A percentile compares a stretch with the other conserved stretches of the same genome.
phyloP scores from a whole-genome alignment of 1,284 basidiomycete species.

The Trametes polyzona region DNA sequence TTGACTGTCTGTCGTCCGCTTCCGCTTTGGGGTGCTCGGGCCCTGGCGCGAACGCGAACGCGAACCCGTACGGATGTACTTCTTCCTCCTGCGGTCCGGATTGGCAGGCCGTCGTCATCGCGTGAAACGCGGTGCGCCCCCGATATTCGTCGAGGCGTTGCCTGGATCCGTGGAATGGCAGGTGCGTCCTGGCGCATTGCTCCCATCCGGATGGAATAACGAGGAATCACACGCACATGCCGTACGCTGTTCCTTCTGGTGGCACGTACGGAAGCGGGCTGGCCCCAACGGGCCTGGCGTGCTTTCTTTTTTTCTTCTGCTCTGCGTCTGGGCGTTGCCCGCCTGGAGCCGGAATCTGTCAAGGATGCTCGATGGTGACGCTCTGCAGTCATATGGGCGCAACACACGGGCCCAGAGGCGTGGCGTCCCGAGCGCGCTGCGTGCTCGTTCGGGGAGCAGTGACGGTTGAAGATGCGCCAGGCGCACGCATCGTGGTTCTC shows the following conservation, averaged over 20 bases:
- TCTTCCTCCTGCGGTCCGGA: slow-evolving; percentile 2
- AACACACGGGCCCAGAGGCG: background rate
- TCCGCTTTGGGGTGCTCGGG: slow-evolving; percentile 1
- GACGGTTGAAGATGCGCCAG: no score
- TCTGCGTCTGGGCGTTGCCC: background rate
- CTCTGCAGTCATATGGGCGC: slow-evolving; percentile 5
- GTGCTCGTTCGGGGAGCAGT: background rate
- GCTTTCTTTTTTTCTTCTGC: no score
- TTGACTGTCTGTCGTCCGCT: no score
- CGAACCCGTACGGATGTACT: no score
- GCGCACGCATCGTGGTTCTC: background rate
- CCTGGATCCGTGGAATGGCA: background rate
- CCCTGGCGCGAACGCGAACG: background rate
- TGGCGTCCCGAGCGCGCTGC: background rate
- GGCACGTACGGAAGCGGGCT: background rate
- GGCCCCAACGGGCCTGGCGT: background rate
- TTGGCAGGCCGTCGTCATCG: background rate
- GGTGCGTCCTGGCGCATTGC: slow-evolving; percentile 1
- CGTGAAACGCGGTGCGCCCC: background rate
- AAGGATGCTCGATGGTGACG: slow-evolving; percentile 4
- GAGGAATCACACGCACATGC: slow-evolving; percentile 5
- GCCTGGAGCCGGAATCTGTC: slow-evolving; percentile 9
- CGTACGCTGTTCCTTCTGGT: background rate
- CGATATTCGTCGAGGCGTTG: slow-evolving; percentile 2
- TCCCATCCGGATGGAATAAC: slow-evolving; percentile 3